These are phyloP conservation scores for Sporisorium reilianum DNA, from an alignment of 1,284 basidiomycete genomes.

Conservation along the genomic window DNA sequence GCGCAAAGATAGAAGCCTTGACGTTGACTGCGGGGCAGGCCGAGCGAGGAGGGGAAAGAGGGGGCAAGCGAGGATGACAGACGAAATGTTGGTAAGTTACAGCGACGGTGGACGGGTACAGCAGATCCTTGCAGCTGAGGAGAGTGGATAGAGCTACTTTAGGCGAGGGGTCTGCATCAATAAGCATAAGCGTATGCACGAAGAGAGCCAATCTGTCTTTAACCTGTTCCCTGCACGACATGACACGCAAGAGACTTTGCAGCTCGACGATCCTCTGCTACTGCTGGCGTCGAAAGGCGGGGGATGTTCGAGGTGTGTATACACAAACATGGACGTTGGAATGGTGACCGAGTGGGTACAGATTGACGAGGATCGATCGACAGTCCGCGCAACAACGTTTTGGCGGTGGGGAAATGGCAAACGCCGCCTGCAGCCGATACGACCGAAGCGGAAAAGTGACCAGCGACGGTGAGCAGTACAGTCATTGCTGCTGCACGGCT, in stretches of 20 bases:
- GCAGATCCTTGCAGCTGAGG: conserved; percentile 27
- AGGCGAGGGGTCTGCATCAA: conserved; percentile 28
- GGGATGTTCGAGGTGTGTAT: not conserved
- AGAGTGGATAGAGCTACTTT: conserved; percentile 1
- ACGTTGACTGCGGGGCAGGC: conserved; percentile 20
- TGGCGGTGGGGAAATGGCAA: conserved; percentile 2
- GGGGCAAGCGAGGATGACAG: conserved; percentile 1
- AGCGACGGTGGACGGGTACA: not conserved
- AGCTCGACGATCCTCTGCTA: not conserved
- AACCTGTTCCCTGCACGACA: not conserved
- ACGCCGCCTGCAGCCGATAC: conserved; percentile 2
- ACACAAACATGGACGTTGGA: conserved; percentile 12
- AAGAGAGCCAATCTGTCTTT: too few relatives aligned
- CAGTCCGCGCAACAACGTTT: conserved; percentile 1
- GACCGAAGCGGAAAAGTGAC: too few relatives aligned
- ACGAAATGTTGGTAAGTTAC: not conserved
- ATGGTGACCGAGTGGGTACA: conserved; percentile 8
- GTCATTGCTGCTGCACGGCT: not conserved
- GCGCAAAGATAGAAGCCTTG: conserved; percentile 8
- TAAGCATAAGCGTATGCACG: too few relatives aligned
- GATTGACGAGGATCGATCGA: conserved; percentile 33
- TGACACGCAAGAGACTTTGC: not conserved
- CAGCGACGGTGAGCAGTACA: too few relatives aligned
- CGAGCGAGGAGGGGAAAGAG: not conserved
- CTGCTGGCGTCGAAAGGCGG: not conserved